Conservation (phyloP, 345 rosid genomes). For the Leavenworthia alabamica region DNA sequence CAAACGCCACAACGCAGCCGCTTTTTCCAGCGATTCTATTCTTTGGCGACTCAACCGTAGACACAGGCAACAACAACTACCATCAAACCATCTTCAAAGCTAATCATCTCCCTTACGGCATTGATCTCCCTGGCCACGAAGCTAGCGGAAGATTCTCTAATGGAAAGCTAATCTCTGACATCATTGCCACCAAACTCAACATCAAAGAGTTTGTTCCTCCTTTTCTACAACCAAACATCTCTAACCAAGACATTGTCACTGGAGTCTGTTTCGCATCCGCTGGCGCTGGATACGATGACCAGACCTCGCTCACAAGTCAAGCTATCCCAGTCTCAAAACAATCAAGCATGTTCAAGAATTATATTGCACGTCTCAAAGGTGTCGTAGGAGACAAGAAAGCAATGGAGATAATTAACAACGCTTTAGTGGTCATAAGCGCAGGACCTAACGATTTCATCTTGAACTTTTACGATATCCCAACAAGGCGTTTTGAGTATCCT, state of each 20-base stretch:
- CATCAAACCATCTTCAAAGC: slow-evolving; percentile 6
- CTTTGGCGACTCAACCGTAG: slow-evolving; percentile 24
- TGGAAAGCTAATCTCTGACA: slow-evolving; percentile 22
- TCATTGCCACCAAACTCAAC: slow-evolving; percentile 9
- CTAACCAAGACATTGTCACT: slow-evolving; percentile 21
- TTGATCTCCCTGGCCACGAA: slow-evolving; percentile 17
- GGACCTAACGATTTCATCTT: slow-evolving; percentile 45
- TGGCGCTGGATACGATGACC: slow-evolving; percentile 19
- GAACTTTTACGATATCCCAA: slow-evolving; percentile 38
- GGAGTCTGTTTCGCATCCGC: slow-evolving; percentile 25
- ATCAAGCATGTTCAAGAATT: slow-evolving; percentile 29
- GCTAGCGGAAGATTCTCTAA: neutral
- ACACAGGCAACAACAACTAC: slow-evolving; percentile 25
- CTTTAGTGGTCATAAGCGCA: slow-evolving; percentile 43
- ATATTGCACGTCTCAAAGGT: slow-evolving; percentile 9
- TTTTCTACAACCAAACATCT: slow-evolving; percentile 22
- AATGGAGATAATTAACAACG: slow-evolving; percentile 20
- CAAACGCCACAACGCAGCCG: neutral
- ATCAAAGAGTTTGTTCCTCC: slow-evolving; percentile 25
- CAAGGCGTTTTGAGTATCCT: slow-evolving; percentile 28
- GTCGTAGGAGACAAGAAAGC: slow-evolving; percentile 39
- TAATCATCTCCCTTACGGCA: slow-evolving; percentile 19
- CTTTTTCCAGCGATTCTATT: slow-evolving; percentile 10
- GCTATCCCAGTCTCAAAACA: slow-evolving; percentile 42
- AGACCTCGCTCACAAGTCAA: slow-evolving; percentile 5